These are phyloP conservation scores for Fusarium nygamai DNA, from an alignment of 2,329 filamentous ascomycete genomes.

Conservation along the genomic window DNA sequence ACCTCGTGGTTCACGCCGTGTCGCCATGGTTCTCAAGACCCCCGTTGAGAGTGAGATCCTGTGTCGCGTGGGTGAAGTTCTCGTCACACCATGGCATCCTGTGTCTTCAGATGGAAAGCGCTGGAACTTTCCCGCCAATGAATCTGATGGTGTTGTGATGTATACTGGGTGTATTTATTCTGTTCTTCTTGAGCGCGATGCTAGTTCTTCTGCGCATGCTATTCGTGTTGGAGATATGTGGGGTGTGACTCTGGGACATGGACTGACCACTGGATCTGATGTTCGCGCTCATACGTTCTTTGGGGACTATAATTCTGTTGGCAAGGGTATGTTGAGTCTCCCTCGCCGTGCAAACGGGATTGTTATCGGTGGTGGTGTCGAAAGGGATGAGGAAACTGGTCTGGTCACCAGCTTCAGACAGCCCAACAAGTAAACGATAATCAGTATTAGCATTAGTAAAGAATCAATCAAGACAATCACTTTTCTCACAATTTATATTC, in stretches of 20 bases:
- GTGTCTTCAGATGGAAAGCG: constrained; percentile 51
- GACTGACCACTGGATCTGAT: constrained; percentile 50
- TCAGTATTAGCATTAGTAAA: neutral
- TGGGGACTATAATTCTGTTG: constrained; percentile 59
- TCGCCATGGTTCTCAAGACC: constrained; percentile 63
- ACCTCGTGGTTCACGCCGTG: constrained; percentile 58
- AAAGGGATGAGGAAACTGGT: constrained; percentile 51
- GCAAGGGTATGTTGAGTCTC: constrained; percentile 51
- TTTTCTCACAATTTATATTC: neutral
- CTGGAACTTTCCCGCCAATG: constrained; percentile 60
- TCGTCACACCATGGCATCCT: constrained; percentile 71
- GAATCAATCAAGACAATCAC: neutral
- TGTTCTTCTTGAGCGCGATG: constrained; percentile 61
- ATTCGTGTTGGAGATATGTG: constrained; percentile 58
- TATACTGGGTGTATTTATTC: constrained; percentile 67
- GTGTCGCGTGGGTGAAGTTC: constrained; percentile 57
- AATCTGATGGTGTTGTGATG: constrained; percentile 45
- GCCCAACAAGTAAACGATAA: neutral
- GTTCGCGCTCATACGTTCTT: constrained; percentile 64
- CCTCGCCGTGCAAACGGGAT: constrained; percentile 52
- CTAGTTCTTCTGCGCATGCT: constrained; percentile 58
- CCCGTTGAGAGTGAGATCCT: constrained; percentile 52
- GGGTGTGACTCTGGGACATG: constrained; percentile 70
- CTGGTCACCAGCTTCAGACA: constrained; percentile 47
- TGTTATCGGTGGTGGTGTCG: constrained; percentile 55